A percentile compares a stretch with the other conserved stretches of the same genome.
Evolutionary conservation across 768 basidiomycete species (phyloP).

Genomic region (Suillus weaverae): DNA sequence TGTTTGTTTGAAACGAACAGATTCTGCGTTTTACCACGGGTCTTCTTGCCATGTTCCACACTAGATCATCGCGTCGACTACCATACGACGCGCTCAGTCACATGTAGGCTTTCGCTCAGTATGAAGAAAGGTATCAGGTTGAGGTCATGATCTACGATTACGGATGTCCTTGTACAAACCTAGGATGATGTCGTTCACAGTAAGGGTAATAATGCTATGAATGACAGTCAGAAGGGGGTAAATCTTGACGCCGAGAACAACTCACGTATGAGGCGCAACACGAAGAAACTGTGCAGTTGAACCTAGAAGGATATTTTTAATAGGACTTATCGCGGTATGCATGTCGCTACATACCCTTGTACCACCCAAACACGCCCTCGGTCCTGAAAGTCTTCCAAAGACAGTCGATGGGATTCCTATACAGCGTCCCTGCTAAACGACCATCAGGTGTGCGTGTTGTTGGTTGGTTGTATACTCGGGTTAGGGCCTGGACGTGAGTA

Average conservation of each 20-base stretch:
- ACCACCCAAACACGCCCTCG: slow-evolving; percentile 92
- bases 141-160: not conserved
- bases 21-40: not conserved
- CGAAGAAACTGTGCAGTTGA: slow-evolving; percentile 92
- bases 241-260: slow-evolving; percentile 5
- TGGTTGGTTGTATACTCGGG: slow-evolving; percentile 96
- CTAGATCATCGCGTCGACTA: not conserved
- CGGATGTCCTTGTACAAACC: slow-evolving; percentile 56
- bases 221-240: slow-evolving; percentile 4
- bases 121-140: not conserved
- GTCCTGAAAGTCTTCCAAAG: slow-evolving; percentile 92
- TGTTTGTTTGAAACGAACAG: not conserved
- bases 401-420: slow-evolving; percentile 93
- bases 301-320: slow-evolving; percentile 42
- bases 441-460: slow-evolving; percentile 72
- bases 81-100: not conserved
- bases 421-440: slow-evolving; percentile 69
- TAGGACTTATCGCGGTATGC: not conserved
- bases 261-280: slow-evolving; percentile 90
- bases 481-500: slow-evolving; percentile 58
- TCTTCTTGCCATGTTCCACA: not conserved
- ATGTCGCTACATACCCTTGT: slow-evolving; percentile 65
- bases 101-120: not conserved
- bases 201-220: slow-evolving; percentile 82
- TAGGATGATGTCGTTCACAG: slow-evolving; percentile 79